Evolutionary conservation across 306 rosid genomes (phyloP).

Genomic region (Rubus idaeus): DNA sequence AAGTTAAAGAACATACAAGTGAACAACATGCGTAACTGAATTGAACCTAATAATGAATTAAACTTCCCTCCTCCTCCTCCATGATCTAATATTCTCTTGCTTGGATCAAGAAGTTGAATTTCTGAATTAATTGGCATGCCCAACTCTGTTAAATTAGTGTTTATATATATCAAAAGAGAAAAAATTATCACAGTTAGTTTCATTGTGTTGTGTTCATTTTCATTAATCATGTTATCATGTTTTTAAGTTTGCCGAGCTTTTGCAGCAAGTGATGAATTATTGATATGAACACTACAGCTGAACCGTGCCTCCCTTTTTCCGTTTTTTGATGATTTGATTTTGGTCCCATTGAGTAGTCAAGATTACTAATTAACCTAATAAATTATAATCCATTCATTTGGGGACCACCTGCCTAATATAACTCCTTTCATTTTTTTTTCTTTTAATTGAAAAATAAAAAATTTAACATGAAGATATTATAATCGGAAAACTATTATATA

Average conservation of each 20-base stretch:
- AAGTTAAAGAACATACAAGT: not conserved
- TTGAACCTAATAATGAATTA: not conserved
- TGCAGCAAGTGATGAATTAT: constrained; percentile 8
- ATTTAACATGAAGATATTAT: not conserved
- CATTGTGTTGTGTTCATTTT: not conserved
- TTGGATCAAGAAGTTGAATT: not conserved
- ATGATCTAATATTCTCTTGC: not conserved
- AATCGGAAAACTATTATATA: not conserved
- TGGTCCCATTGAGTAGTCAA: not conserved
- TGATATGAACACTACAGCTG: not conserved
- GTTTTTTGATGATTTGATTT: not conserved
- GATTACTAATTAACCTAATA: not conserved
- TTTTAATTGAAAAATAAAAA: not conserved
- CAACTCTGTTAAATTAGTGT: not conserved
- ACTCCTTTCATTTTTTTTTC: not conserved
- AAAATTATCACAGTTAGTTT: not conserved
- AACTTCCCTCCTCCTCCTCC: not conserved
- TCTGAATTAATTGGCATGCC: not conserved
- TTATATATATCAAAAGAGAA: not conserved
- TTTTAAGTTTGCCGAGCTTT: not conserved
- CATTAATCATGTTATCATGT: not conserved
- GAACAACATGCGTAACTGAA: not conserved
- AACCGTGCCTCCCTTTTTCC: not conserved
- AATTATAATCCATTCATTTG: not conserved
- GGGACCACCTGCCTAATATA: not conserved